These are phyloP conservation scores for Albifimbria verrucaria DNA, from an alignment of 2,329 filamentous ascomycete genomes.

Conservation along the genomic window DNA sequence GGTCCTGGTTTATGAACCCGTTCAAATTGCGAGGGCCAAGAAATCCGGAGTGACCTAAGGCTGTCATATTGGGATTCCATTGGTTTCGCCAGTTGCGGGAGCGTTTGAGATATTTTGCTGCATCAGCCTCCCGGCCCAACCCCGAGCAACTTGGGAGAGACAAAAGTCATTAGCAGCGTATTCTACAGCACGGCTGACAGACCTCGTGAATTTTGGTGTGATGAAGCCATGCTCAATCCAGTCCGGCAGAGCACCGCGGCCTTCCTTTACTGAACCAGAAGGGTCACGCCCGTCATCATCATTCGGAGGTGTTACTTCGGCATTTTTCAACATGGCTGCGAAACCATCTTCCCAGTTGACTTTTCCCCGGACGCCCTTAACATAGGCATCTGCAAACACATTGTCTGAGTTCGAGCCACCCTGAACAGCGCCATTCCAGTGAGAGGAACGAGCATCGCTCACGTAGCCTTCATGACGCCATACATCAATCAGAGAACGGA, in stretches of 20 bases:
- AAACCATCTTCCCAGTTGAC: constrained; percentile 64
- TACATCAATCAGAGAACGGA: constrained; percentile 66
- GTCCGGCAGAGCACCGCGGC: constrained; percentile 65
- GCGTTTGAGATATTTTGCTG: constrained; percentile 57
- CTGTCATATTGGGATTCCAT: constrained; percentile 58
- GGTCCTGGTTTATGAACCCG: constrained; percentile 51
- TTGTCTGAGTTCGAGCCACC: constrained; percentile 70
- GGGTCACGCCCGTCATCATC: constrained; percentile 55
- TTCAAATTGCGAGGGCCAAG: constrained; percentile 56
- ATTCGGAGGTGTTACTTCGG: constrained; percentile 59
- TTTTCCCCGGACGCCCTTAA: constrained; percentile 61
- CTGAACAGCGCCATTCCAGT: constrained; percentile 67
- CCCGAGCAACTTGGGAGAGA: constrained; percentile 63
- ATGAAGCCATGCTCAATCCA: constrained; percentile 66
- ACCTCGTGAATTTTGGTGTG: constrained; percentile 57
- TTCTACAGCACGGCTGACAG: constrained; percentile 63
- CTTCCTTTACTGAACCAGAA: constrained; percentile 63
- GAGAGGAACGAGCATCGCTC: constrained; percentile 64
- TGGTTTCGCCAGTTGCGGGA: constrained; percentile 70
- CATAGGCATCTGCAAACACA: constrained; percentile 67
- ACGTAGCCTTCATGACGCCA: constrained; percentile 63
- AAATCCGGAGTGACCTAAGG: constrained; percentile 62
- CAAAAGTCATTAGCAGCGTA: constrained; percentile 69
- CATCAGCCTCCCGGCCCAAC: constrained; percentile 47
- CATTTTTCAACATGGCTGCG: constrained; percentile 63